These are phyloP conservation scores for Petunia secreta DNA, from an alignment of 257 asterid species.

Conservation along the genomic window DNA sequence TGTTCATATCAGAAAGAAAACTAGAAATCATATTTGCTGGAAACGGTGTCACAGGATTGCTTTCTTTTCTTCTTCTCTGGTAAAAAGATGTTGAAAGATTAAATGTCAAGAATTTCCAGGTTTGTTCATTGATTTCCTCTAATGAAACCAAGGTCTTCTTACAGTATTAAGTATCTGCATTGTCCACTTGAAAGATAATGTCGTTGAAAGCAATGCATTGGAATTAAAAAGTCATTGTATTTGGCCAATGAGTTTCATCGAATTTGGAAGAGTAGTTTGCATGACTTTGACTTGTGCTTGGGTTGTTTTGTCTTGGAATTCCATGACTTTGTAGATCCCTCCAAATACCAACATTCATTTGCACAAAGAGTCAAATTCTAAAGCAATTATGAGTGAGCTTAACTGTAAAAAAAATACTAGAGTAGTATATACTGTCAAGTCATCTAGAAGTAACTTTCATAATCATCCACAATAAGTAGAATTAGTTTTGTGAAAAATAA, in stretches of 20 bases:
- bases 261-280: background rate
- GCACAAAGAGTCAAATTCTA: background rate
- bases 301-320: background rate
- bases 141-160: background rate
- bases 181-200: background rate
- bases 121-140: background rate
- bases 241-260: background rate
- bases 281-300: background rate
- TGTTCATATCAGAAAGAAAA: slow-evolving; percentile 37
- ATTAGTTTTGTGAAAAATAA: too few species aligned
- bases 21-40: slow-evolving; percentile 33
- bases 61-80: background rate
- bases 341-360: background rate
- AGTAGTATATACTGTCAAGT: too few species aligned
- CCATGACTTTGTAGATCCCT: background rate
- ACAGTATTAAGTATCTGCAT: background rate
- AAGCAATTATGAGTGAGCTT: too few species aligned
- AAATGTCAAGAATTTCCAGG: background rate
- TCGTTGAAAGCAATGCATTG: background rate
- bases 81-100: background rate
- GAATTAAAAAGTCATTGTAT: background rate
- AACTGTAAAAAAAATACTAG: too few species aligned
- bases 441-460: too few species aligned
- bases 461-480: too few species aligned
- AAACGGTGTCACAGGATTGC: background rate